Percentiles rank a stretch among this genome's conserved stretches.
Evolutionary conservation across 2,329 filamentous ascomycete species (phyloP).

Genomic region (Monosporascus sp.): DNA sequence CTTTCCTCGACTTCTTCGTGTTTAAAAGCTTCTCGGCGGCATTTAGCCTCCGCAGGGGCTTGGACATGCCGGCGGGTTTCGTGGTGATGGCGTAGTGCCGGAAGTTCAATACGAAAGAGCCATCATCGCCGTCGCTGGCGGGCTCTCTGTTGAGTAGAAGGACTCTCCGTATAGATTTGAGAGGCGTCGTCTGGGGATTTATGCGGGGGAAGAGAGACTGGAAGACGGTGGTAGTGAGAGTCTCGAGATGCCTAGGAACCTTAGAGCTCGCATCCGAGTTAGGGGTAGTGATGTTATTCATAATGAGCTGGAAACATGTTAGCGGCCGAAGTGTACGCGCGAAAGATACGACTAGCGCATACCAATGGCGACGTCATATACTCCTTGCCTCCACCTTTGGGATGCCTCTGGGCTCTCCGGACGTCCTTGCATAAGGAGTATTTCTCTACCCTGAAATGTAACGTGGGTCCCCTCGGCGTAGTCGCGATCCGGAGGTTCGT

Average conservation of each 20-base stretch:
- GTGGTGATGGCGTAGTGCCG: slow-evolving; percentile 95
- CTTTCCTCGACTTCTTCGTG: slow-evolving; percentile 57
- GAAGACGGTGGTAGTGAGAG: slow-evolving; percentile 87
- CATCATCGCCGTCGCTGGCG: slow-evolving; percentile 48
- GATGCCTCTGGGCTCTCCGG: slow-evolving; percentile 74
- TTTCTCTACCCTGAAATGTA: slow-evolving; percentile 90
- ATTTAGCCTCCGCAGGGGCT: slow-evolving; percentile 76
- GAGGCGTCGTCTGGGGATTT: slow-evolving; percentile 81
- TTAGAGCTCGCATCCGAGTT: slow-evolving; percentile 55
- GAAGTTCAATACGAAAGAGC: slow-evolving; percentile 77
- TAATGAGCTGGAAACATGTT: slow-evolving; percentile 61
- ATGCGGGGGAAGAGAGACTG: slow-evolving; percentile 95
- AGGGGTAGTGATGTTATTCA: slow-evolving; percentile 90
- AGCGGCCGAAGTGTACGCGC: not conserved
- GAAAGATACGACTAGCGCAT: slow-evolving; percentile 22
- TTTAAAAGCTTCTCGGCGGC: slow-evolving; percentile 75
- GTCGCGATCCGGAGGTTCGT: slow-evolving; percentile 85
- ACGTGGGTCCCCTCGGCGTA: slow-evolving; percentile 83
- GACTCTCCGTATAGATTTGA: slow-evolving; percentile 88
- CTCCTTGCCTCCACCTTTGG: slow-evolving; percentile 77
- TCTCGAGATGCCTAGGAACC: slow-evolving; percentile 91
- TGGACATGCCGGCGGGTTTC: slow-evolving; percentile 77
- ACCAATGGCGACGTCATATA: slow-evolving; percentile 79
- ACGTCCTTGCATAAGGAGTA: slow-evolving; percentile 95
- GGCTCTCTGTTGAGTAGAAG: slow-evolving; percentile 82